Evolutionary conservation across 352 stramenopile genomes (phyloP), one percentile per base, ranked within the genome.

Genomic region (Pythium scleroteichum): DNA sequence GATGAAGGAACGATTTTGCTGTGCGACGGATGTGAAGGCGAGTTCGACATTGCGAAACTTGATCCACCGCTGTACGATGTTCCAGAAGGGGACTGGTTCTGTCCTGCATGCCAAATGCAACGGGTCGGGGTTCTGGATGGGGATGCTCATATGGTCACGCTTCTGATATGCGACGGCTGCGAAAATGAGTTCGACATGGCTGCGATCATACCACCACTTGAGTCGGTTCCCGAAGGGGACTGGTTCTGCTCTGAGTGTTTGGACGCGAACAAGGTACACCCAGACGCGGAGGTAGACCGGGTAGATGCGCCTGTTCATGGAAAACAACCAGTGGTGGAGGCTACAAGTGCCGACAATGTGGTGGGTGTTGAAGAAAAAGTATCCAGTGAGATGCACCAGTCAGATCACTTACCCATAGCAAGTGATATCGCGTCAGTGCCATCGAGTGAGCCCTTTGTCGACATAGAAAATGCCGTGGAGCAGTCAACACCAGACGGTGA

Each of bases 151-250:
- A 32, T 67, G 9, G 53, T 66, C 5, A 90, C 78, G 2, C 39
- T 90, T 13, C 50, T 94, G 26, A 77, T 94, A 27, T 94, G 85
- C 42, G 81, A 88, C 49, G 79, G 79, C n/a, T 94, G 85, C 45
- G 72, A 91, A 14, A 60, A 65, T 22, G 78, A 93, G 47, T 84
- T 77, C 38, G 74, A 88, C 20, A 72, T 85, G 64, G 62, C 72
- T 9, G 59, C 48, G 22, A 38, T 92, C 3, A 7, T 71, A 38
- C 80, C 79, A 33, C 78, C 78, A 4, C 42, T 88, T 1, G 53
- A 46, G 1, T 57, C 62, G 20, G 62, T 85, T 29, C 77, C 79
- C 10, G 75, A 75, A 33, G 78, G 72, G 19, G 75, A 85, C 16
- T 85, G 78, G 76, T 81, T 76, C 44, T 83, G 76, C 24, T 35